Percentiles rank a stretch among this genome's conserved stretches.
Conservation (phyloP, 2,329 filamentous ascomycete species). For the Ophiocordyceps camponoti-rufipedis region DNA sequence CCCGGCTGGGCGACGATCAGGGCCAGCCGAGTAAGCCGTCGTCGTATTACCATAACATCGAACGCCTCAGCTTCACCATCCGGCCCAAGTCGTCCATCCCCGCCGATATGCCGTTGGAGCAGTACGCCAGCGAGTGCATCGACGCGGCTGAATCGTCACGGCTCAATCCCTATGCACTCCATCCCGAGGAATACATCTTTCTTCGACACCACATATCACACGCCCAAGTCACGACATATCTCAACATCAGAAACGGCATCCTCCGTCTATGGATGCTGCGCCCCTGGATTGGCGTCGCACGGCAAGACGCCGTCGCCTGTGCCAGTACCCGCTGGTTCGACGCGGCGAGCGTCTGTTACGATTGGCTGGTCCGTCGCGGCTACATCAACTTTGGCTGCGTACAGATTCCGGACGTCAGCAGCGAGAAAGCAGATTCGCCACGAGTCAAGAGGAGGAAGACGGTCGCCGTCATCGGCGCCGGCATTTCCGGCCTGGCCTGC, state of each 20-base stretch:
- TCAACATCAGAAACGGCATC: slow-evolving; percentile 93
- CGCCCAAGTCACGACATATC: slow-evolving; percentile 80
- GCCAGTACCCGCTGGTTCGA: slow-evolving; percentile 80
- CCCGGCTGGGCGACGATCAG: neutral
- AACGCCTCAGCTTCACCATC: slow-evolving; percentile 33
- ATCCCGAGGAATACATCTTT: slow-evolving; percentile 67
- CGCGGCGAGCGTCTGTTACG: slow-evolving; percentile 70
- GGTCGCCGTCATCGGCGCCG: slow-evolving; percentile 76
- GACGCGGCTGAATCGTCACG: slow-evolving; percentile 77
- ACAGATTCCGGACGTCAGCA: slow-evolving; percentile 32
- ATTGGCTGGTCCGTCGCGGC: slow-evolving; percentile 79
- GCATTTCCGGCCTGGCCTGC: slow-evolving; percentile 84
- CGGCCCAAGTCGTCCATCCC: slow-evolving; percentile 74
- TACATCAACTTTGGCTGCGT: slow-evolving; percentile 96
- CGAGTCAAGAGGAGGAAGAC: slow-evolving; percentile 40
- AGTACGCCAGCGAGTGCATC: slow-evolving; percentile 86
- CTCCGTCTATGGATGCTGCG: slow-evolving; percentile 78
- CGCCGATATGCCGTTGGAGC: slow-evolving; percentile 45
- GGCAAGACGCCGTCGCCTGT: slow-evolving; percentile 78
- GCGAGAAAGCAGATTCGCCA: slow-evolving; percentile 19
- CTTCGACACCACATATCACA: slow-evolving; percentile 69
- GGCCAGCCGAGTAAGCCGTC: slow-evolving; percentile 6
- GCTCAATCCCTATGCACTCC: slow-evolving; percentile 75
- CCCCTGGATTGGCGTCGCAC: slow-evolving; percentile 62
- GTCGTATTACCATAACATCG: slow-evolving; percentile 12